Evolutionary conservation across 2,329 filamentous ascomycete genomes (phyloP).

Genomic region (Claviceps monticola): DNA sequence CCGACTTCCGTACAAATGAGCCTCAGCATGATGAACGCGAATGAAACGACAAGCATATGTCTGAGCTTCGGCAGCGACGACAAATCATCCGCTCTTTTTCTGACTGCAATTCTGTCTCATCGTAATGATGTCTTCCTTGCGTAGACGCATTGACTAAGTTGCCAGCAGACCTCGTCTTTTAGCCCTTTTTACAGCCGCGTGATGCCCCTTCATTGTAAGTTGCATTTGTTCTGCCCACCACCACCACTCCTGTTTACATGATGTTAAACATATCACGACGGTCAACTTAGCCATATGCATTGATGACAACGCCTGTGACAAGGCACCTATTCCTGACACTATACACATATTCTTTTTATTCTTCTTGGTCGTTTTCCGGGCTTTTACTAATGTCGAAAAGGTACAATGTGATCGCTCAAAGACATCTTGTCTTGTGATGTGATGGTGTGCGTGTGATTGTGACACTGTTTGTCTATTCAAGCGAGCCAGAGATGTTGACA

Average conservation of each 20-base stretch:
- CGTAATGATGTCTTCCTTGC: conserved; percentile 5
- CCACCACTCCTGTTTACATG: conserved; percentile 16
- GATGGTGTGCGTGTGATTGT: not conserved
- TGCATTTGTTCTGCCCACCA: not conserved
- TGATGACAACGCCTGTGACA: conserved; percentile 34
- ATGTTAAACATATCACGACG: conserved; percentile 33
- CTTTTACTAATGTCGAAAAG: conserved; percentile 3
- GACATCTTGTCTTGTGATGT: not conserved
- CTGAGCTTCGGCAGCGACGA: conserved; percentile 51
- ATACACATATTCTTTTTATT: not conserved
- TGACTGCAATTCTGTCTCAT: conserved; percentile 7
- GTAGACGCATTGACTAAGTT: conserved; percentile 1
- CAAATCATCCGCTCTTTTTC: conserved; percentile 19
- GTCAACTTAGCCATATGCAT: conserved; percentile 34
- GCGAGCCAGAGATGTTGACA: too few species aligned
- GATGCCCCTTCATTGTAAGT: conserved; percentile 13
- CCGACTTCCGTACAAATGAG: conserved; percentile 3
- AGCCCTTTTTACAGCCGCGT: not conserved
- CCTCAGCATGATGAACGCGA: conserved; percentile 64
- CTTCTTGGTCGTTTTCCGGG: not conserved
- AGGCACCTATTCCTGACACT: conserved; percentile 23
- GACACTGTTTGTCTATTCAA: too few species aligned
- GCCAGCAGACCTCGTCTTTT: not conserved
- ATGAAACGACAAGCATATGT: conserved; percentile 96
- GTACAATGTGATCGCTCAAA: not conserved